Evolutionary conservation across 768 basidiomycete species (phyloP), one percentile per base, ranked within the genome.

Genomic region (Kwoniella europaea): DNA sequence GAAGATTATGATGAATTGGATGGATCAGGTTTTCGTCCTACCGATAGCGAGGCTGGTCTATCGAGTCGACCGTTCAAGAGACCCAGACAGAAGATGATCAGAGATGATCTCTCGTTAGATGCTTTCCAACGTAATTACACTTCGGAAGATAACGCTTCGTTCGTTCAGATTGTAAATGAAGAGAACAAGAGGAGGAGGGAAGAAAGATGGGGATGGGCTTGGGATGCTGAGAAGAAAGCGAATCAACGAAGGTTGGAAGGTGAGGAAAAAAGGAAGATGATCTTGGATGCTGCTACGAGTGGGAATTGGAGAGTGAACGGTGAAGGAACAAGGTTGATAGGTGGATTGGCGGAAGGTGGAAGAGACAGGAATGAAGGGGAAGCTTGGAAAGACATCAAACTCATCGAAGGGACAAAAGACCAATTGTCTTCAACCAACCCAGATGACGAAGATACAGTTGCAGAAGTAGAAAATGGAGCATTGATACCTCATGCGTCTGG

Each of bases 131-230:
- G 92, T 0, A 88, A 88, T 54, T 97, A 93, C 82, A 98, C 97
- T 1, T 97, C 94, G 0, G 94, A 98, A 80, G 97, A 99, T 84
- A 99, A 99, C 82, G 90, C 95, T 5, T 97, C 94, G 70, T 98
- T 99, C 82, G 93, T 94, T 10, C 87, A 92, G 72, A 95, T 98
- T 69, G 85, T 99, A 65, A 89, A 94, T 69, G 89, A 91, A 65
- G 96, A 98, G 86, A 98, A 99, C 80, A 63, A 63, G 42, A 85
- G 86, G 82, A 87, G 88, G 75, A 87, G 94, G 69, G 90, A 89
- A 80, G 91, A 92, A 80, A 89, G 86, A 82, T 93, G 90, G 86
- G 88, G 85, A 0, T 99, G 97, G 97, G 97, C 95, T 2, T 99
- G 91, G 90, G 91, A 93, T 53, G 94, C 94, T 7, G 94, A 98